Evolutionary conservation across 2,329 filamentous ascomycete genomes (phyloP), one percentile per base, ranked within the genome.

Genomic region (Trematosphaeria pertusa): DNA sequence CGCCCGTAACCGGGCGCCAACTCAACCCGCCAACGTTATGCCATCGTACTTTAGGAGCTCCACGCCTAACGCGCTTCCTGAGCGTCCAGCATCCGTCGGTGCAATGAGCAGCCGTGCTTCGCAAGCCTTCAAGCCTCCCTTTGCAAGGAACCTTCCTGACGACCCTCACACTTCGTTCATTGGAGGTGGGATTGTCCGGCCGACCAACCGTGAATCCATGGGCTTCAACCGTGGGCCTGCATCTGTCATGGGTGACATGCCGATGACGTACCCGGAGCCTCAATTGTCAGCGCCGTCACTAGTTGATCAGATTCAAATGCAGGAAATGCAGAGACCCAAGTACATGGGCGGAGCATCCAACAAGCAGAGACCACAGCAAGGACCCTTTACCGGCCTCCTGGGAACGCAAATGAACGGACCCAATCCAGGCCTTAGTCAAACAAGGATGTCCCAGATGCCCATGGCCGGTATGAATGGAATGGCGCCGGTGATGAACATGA

Each of bases 231-330:
- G 61, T 19, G 65, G 67, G 15, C 62, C 67, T 36, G 60, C 50
- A 24, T 72, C 69, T 11, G 58, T 69, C 5, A 50, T 58, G 18
- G 55, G 57, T 15, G 50, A 44, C 22, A 52, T 54, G 33, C 40
- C 54, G n/a, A 55, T 61, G 57, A 51, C 43, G 4, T 67, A 67
- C 35, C 62, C 61, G 18, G 67, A 69, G 5, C 61, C 64, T 14
- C 62, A 64, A 33, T 54, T 66, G 51, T 56, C 58, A 6, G 54
- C 58, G 32, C 64, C 65, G 5, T 70, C 68, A 5, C 52, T 72
- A 9, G 65, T 73, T 14, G 69, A 70, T 33, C 68, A 71, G 43
- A 72, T 73, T 19, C 69, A 66, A 48, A 68, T 65, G 64, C 59
- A 59, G 24, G 70, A 69, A 41, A 67, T 61, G 61, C 56, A 56